Evolutionary conservation across 805 yeast species (phyloP), one percentile per base, ranked within the genome.

Genomic region (Candida sphagnicola): DNA sequence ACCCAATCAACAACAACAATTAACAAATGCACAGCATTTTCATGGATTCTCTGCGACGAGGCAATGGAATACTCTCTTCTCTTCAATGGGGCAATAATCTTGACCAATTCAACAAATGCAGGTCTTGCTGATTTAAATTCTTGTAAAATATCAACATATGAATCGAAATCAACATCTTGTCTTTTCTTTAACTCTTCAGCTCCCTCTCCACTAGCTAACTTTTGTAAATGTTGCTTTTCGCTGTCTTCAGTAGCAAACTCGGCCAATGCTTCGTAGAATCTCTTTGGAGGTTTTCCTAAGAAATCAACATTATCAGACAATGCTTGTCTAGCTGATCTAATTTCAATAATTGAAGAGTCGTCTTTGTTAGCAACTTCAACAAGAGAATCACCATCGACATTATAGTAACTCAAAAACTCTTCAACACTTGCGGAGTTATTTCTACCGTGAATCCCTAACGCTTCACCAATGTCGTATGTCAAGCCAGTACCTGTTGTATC

Each of bases 1-100:
- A 78, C 71, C 98, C 98, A 91, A 62, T 90, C 97, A 40, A 91
- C 97, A 39, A 90, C 97, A 44, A 91, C 98, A 60, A 91, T 81
- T 60, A 91, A 75, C 56, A 91, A 69, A 57, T 91, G 97, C 28
- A 91, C 88, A 28, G 89, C 91, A 59, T 85, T 86, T 39, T 91
- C 88, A 65, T 91, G 97, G 54, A 86, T 71, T 61, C 77, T 86
- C 66, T 91, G 98, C 19, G 97, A 90, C 1, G 97, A 90, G 3
- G 98, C 97, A 63, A 91, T 91, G 11, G 97, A 91, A 62, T 91
- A 91, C 66, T 91, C 98, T 72, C 98, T 85, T 72, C 98, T 84
- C 74, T 91, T 91, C 58, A 90, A 75, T 13, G 95, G 90, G 16
- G 95, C 79, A 47, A 91, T 76, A 41, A 91, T 64, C 50, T 75